phyloP scores from a whole-genome alignment of 352 stramenopile species.

The Globisporangium solare region DNA sequence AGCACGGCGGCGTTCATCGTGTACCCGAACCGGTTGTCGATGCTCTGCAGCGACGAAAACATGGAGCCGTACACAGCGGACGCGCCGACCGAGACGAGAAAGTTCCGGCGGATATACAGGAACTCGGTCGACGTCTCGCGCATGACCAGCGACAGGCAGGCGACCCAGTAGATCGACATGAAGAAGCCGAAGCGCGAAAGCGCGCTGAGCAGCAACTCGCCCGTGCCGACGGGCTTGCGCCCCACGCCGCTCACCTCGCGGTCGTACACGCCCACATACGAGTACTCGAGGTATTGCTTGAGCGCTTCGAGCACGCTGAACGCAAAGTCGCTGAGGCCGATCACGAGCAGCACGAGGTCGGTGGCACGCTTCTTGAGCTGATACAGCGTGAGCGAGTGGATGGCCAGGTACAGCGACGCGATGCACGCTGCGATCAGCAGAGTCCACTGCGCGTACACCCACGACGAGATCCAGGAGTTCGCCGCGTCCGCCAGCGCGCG shows the following conservation, averaged over 20 bases:
- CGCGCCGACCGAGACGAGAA: conserved; percentile 41
- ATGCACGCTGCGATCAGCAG: conserved; percentile 31
- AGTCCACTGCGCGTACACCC: conserved; percentile 46
- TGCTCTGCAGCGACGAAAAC: conserved; percentile 29
- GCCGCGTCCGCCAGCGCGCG: conserved; percentile 7
- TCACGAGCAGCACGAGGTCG: conserved; percentile 63
- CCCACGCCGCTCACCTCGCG: conserved; percentile 2
- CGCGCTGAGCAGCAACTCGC: conserved; percentile 28
- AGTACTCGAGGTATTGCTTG: conserved; percentile 34
- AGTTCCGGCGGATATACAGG: conserved; percentile 42
- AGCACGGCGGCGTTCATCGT: conserved; percentile 38
- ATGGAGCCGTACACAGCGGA: conserved; percentile 52
- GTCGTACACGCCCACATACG: conserved; percentile 43
- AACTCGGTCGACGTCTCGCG: conserved; percentile 48
- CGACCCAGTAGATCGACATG: conserved; percentile 73
- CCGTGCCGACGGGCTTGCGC: conserved; percentile 11
- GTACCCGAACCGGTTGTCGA: conserved; percentile 27
- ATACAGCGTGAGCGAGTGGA: conserved; percentile 57
- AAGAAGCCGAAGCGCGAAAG: conserved; percentile 63
- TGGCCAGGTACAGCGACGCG: conserved; percentile 46
- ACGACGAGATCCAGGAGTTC: conserved; percentile 32
- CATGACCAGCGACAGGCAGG: conserved; percentile 68
- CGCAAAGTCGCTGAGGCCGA: conserved; percentile 49
- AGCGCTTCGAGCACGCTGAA: conserved; percentile 48
- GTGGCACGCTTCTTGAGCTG: conserved; percentile 61